Base-by-base conservation (phyloP, 208 protist genomes). In the Acanthamoeba royreba region DNA sequence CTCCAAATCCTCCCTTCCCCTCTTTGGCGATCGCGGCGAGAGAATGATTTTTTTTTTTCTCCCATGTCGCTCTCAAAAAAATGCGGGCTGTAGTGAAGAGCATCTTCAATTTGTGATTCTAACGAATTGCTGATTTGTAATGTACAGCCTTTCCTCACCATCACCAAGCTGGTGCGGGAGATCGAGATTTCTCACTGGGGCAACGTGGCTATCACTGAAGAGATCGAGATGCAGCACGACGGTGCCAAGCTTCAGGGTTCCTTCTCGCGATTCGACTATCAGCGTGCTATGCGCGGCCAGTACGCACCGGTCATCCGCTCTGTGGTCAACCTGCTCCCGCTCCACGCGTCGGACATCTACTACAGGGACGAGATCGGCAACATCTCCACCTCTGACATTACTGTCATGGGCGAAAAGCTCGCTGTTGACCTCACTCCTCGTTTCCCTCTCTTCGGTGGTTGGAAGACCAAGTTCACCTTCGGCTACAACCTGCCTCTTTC, bases 281-380 rank as follows among this genome's bases (percentile, higher is more conserved):
- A n/a, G n/a, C n/a, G n/a, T n/a, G n/a, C n/a, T 49, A 96, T 87
- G 28, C 94, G 96, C 93, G 43, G 93, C 25, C 79, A 22, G 33
- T 4, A 9, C 17, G 93, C 40, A 4, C 28, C 42, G 1, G 53
- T 28, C 1, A 40, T 61, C 69, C 25, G n/a, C 89, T 19, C 86
- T 45, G 31, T 95, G 89, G 69, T 28, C 79, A 11, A 33, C 69
- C n/a, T 93, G 96, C 94, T 97, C 46, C 96, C 96, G 43, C 5
- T 8, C 13, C 25, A 15, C 45, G 92, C 96, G 2, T n/a, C 69
- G 13, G 95, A 97, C 58, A 61, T 97, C 40, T 97, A 97, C 89
- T 97, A 97, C 92, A 93, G 96, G 79, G 96, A 97, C 42, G 66
- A 87, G 2, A 97, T 97, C 45, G 96, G 96, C 77, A 97, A 97